phyloP scores from a whole-genome alignment of 805 yeast species.

The Ogataea sp. region DNA sequence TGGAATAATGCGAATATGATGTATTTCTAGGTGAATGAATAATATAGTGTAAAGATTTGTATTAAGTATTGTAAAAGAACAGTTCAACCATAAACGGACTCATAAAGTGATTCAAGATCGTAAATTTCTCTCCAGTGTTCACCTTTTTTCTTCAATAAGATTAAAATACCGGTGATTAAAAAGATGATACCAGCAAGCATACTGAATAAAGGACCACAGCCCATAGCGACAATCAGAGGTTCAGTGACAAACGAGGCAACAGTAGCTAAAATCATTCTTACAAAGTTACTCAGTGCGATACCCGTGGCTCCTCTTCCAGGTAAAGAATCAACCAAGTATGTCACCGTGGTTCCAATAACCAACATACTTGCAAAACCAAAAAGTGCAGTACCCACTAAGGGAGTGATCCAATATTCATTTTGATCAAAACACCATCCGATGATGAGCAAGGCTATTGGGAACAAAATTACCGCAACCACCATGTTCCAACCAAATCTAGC shows the following conservation, averaged over 20 bases:
- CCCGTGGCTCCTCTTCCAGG: slow-evolving; percentile 91
- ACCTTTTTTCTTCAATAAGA: slow-evolving; percentile 46
- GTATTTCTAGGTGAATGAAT: no score
- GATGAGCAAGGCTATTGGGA: slow-evolving; percentile 59
- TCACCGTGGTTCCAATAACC: slow-evolving; percentile 71
- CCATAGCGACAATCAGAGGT: slow-evolving; percentile 60
- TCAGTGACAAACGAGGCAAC: slow-evolving; percentile 67
- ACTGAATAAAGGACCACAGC: slow-evolving; percentile 61
- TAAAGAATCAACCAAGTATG: slow-evolving; percentile 74
- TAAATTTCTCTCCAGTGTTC: slow-evolving; percentile 56
- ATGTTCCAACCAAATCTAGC: slow-evolving; percentile 73
- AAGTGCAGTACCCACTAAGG: slow-evolving; percentile 72
- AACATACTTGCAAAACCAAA: slow-evolving; percentile 83
- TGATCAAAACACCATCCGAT: slow-evolving; percentile 78
- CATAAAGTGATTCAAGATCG: slow-evolving; percentile 51
- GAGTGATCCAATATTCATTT: slow-evolving; percentile 66
- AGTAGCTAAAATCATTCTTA: slow-evolving; percentile 69
- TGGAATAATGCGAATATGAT: no score
- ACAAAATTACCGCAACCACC: slow-evolving; percentile 50
- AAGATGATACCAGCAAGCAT: slow-evolving; percentile 55
- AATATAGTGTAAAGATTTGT: neutral
- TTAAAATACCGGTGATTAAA: slow-evolving; percentile 31
- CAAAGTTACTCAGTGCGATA: slow-evolving; percentile 71
- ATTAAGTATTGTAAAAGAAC: no score
- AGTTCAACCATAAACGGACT: slow-evolving; percentile 30